Conservation (phyloP, 495 filamentous ascomycete species). For the Amniculicola lignicola region DNA sequence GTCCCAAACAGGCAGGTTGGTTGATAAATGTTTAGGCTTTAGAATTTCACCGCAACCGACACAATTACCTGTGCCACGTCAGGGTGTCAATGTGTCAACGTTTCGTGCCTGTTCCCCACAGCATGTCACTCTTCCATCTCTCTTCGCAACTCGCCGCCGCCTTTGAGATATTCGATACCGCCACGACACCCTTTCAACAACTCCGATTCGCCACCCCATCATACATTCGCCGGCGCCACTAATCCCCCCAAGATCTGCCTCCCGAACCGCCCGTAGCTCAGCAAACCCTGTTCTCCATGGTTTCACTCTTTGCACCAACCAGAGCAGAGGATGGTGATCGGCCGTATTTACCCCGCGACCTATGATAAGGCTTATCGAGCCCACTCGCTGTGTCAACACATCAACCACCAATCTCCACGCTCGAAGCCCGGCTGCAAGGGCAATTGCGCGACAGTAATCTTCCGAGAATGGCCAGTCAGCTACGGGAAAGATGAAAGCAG, state of each 20-base stretch:
- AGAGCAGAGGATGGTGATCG: slow-evolving; percentile 1
- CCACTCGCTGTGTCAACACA: slow-evolving; percentile 6
- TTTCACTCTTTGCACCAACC: slow-evolving; percentile 15
- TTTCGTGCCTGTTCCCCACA: neutral
- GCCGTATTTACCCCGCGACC: slow-evolving; percentile 17
- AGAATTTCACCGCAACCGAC: neutral
- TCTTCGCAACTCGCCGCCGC: neutral
- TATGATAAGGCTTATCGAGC: slow-evolving; percentile 15
- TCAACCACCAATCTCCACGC: neutral
- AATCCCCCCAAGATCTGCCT: neutral
- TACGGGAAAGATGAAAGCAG: neutral
- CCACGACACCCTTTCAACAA: neutral
- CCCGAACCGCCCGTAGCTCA: neutral
- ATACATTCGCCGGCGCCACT: neutral
- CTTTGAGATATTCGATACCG: neutral
- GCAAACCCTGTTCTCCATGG: neutral
- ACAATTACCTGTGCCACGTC: neutral
- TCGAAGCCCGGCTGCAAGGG: too few relatives aligned
- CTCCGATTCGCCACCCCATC: neutral
- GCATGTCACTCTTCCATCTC: neutral
- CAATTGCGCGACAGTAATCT: too few relatives aligned
- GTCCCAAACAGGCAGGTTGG: neutral
- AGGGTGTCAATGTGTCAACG: neutral
- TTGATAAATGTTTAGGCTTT: neutral
- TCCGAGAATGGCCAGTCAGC: neutral